Conservation (phyloP, 2,329 filamentous ascomycete genomes). For the Trichoderma sp. region DNA sequence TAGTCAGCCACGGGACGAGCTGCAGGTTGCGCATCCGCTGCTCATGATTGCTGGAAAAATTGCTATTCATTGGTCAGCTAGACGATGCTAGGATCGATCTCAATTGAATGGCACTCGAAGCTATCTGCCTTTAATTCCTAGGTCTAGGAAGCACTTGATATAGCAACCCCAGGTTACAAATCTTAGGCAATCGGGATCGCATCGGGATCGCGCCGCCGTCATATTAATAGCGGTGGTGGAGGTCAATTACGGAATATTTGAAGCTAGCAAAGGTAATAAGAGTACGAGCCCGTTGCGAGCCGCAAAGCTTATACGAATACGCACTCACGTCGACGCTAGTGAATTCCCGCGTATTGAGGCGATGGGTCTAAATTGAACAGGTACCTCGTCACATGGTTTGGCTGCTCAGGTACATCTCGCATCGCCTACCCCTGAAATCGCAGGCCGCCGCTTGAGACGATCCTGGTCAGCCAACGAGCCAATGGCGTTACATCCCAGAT, state of each 20-base stretch:
- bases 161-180: background rate
- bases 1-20: background rate
- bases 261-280: slow-evolving; percentile 1
- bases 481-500: slow-evolving; percentile 31
- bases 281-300: slow-evolving; percentile 10
- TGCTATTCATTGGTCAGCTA: background rate
- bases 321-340: background rate
- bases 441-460: slow-evolving; percentile 14
- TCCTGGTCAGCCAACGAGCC: slow-evolving; percentile 24
- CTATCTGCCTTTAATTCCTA: background rate
- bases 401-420: slow-evolving; percentile 1
- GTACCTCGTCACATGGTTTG: slow-evolving; percentile 2
- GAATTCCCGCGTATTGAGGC: slow-evolving; percentile 12
- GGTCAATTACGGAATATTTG: too few species aligned
- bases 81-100: background rate
- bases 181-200: background rate
- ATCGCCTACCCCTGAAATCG: slow-evolving; percentile 7
- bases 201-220: background rate
- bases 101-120: background rate
- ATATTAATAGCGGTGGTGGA: background rate
- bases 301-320: slow-evolving; percentile 23
- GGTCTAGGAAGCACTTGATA: too few species aligned
- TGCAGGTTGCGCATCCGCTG: slow-evolving; percentile 13
- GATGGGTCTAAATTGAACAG: background rate
- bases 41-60: background rate